These are phyloP conservation scores for Peniophora sp. DNA, from an alignment of 1,284 basidiomycete species.

Conservation along the genomic window DNA sequence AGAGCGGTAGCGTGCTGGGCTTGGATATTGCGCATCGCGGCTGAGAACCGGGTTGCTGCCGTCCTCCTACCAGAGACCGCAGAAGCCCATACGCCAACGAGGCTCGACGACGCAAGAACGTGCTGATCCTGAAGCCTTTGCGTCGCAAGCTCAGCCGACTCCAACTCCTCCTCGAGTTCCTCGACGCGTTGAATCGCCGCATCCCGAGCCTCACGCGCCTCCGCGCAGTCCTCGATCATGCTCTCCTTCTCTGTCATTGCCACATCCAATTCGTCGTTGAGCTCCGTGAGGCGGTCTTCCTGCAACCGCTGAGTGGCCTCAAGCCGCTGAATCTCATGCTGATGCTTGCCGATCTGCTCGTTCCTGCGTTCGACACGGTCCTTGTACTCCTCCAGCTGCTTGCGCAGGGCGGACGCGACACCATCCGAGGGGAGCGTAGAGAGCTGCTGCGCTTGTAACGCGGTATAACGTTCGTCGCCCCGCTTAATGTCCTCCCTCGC, in stretches of 20 bases:
- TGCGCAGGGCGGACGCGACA: constrained; percentile 43
- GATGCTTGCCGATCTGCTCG: constrained; percentile 64
- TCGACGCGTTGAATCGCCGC: constrained; percentile 39
- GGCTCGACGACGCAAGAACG: constrained; percentile 23
- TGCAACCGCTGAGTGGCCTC: constrained; percentile 65
- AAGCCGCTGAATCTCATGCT: constrained; percentile 65
- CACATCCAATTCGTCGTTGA: constrained; percentile 59
- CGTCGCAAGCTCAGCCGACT: constrained; percentile 38
- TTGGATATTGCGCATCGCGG: not conserved
- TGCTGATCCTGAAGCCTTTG: constrained; percentile 10
- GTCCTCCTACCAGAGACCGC: constrained; percentile 24
- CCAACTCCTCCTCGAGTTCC: constrained; percentile 39
- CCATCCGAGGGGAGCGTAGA: constrained; percentile 49
- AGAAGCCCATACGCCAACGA: constrained; percentile 22
- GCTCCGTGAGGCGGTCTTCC: constrained; percentile 63
- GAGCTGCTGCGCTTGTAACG: constrained; percentile 56
- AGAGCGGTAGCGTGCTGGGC: constrained; percentile 2
- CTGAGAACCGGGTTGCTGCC: constrained; percentile 18
- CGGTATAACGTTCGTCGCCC: constrained; percentile 48
- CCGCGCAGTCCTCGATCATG: constrained; percentile 75
- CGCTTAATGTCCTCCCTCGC: constrained; percentile 45
- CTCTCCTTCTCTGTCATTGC: constrained; percentile 57
- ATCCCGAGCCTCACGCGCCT: constrained; percentile 62
- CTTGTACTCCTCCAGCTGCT: constrained; percentile 60
- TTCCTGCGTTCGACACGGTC: constrained; percentile 50